Evolutionary conservation across 768 basidiomycete species (phyloP).

Genomic region (Ramaria sp.): DNA sequence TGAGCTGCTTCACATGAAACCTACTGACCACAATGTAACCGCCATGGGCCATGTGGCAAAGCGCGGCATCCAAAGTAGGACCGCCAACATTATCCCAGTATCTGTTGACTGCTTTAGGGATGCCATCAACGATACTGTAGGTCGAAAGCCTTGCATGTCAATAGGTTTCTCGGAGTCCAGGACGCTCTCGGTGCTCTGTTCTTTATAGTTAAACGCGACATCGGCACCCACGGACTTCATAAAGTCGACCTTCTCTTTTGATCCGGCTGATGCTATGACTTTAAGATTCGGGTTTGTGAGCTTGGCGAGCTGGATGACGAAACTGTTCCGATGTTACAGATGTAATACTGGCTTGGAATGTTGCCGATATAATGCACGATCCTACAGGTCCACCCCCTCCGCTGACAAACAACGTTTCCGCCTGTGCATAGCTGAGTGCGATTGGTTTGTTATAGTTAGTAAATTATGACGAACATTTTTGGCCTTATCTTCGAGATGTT

Average conservation of each 20-base stretch:
- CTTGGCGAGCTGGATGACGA: slow-evolving; percentile 31
- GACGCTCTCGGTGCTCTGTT: slow-evolving; percentile 16
- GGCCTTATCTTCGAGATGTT: slow-evolving; percentile 16
- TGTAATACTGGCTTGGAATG: neutral
- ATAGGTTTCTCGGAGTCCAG: neutral
- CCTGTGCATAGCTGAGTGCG: slow-evolving; percentile 18
- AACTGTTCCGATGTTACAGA: neutral
- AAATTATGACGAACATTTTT: slow-evolving; percentile 20
- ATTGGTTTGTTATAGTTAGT: neutral
- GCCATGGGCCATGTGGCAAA: neutral
- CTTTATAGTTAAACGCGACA: slow-evolving; percentile 28
- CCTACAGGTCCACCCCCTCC: slow-evolving; percentile 47
- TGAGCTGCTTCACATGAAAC: neutral
- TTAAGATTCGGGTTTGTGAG: slow-evolving; percentile 21
- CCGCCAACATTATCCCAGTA: neutral
- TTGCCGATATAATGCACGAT: slow-evolving; percentile 29
- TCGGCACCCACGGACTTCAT: slow-evolving; percentile 25
- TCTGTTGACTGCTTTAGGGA: slow-evolving; percentile 13
- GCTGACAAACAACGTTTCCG: slow-evolving; percentile 41
- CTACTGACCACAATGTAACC: neutral
- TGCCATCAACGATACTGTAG: neutral
- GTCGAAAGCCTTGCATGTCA: neutral
- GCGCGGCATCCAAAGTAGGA: neutral
- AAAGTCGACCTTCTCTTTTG: slow-evolving; percentile 30
- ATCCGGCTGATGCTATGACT: slow-evolving; percentile 32